Evolutionary conservation across 2,329 filamentous ascomycete genomes (phyloP), one percentile per base, ranked within the genome.

Genomic region (Cytospora piceicola): DNA sequence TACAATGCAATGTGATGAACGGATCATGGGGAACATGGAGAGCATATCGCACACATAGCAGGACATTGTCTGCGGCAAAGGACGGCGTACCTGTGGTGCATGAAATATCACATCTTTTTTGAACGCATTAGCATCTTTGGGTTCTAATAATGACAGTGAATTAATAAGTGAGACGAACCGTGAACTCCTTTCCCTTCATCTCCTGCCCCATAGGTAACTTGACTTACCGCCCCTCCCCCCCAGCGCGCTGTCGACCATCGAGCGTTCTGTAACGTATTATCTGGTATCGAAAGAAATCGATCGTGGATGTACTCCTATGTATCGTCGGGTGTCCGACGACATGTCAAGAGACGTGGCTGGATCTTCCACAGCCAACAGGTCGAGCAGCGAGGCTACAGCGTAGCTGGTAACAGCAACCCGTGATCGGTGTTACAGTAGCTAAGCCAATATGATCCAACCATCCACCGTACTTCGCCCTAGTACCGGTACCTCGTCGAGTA

Each of bases 401-500:
- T 49, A 20, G 15, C 17, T 20, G 9, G 6, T 22, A 22, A 24
- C 46, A 22, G 46, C 46, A 20, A 14, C 11, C 46, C 46, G 46
- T 24, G n/a, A 24, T 49, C n/a, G 46, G 20, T 5, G 12, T 46
- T 46, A 49, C 6, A n/a, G 9, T 22, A n/a, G 11, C n/a, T 49
- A 20, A 49, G 12, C 46, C n/a, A 11, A 22, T 22, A 1, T 46
- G 17, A 22, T 15, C n/a, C 42, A 49, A n/a, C n/a, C n/a, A 49
- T 49, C 46, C 46, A 49, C 46, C 9, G n/a, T 24, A 24, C 8
- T 6, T 24, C 11, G 34, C 4, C 24, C 46, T 49, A 91, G 75
- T 91, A 91, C 65, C 88, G 80, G 73, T 90, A 91, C 73, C 88
- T 82, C 2, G 89, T 91, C 42, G 87, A 90, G 70, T 79, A 83